Conservation (phyloP, 306 rosid genomes). For the Trifolium pratense region DNA sequence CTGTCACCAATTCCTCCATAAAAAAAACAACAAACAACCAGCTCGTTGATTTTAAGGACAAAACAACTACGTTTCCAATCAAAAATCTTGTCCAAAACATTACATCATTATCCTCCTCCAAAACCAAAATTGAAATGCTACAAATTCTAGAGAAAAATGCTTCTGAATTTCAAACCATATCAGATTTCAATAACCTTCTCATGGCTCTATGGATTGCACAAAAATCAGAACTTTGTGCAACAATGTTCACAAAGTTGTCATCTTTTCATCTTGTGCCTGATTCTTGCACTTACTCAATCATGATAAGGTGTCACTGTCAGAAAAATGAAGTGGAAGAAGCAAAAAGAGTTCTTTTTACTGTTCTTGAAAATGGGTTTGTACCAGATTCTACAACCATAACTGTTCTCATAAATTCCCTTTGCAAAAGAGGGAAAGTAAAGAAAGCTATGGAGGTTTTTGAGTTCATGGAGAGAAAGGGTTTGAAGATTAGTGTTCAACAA, state of each 20-base stretch:
- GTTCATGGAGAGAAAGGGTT: constrained; percentile 51
- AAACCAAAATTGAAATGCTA: constrained; percentile 36
- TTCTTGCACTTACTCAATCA: constrained; percentile 60
- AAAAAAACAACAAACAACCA: constrained; percentile 16
- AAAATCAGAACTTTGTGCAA: constrained; percentile 49
- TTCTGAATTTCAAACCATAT: constrained; percentile 38
- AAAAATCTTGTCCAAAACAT: constrained; percentile 46
- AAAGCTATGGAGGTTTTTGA: constrained; percentile 71
- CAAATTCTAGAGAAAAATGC: constrained; percentile 33
- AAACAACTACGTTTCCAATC: constrained; percentile 37
- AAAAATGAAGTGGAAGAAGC: constrained; percentile 64
- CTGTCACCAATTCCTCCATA: constrained; percentile 28
- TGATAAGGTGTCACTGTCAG: constrained; percentile 65
- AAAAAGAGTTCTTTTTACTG: constrained; percentile 41
- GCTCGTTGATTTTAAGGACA: constrained; percentile 34
- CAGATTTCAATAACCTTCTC: constrained; percentile 62
- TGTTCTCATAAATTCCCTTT: constrained; percentile 57
- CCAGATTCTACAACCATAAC: constrained; percentile 59
- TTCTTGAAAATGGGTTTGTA: constrained; percentile 61
- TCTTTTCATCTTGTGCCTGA: constrained; percentile 56
- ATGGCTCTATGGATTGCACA: constrained; percentile 52
- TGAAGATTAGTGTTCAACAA: constrained; percentile 51
- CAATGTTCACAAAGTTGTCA: constrained; percentile 45
- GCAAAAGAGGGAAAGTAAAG: constrained; percentile 68
- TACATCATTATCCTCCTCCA: constrained; percentile 40